Conservation (phyloP, 78 protist species). For the Dictyostelium citrinum region DNA sequence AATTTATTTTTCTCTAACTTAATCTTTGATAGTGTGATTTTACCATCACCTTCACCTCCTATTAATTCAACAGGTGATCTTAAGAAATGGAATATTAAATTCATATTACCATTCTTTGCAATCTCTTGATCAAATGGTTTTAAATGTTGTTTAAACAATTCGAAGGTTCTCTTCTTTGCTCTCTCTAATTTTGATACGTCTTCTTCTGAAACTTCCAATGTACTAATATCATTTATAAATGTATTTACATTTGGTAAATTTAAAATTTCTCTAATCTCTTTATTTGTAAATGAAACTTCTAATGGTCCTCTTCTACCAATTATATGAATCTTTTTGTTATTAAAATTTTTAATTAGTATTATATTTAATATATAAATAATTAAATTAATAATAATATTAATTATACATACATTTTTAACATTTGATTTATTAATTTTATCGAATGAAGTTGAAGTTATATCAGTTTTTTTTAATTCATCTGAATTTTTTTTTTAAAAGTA, state of each 20-base stretch:
- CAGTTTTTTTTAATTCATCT: slow-evolving; percentile 40
- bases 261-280: slow-evolving; percentile 71
- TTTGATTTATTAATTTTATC: slow-evolving; percentile 30
- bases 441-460: slow-evolving; percentile 54
- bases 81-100: slow-evolving; percentile 65
- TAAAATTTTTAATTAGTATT: too few species aligned
- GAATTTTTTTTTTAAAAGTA: slow-evolving; percentile 25
- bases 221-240: slow-evolving; percentile 20
- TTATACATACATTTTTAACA: slow-evolving; percentile 22
- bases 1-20: slow-evolving; percentile 23
- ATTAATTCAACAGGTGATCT: slow-evolving; percentile 61
- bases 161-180: slow-evolving; percentile 36
- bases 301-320: slow-evolving; percentile 79
- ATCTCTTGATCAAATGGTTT: neutral
- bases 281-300: slow-evolving; percentile 68
- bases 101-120: slow-evolving; percentile 10
- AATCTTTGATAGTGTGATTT: neutral
- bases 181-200: slow-evolving; percentile 21
- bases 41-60: neutral
- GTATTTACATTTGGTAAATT: slow-evolving; percentile 48
- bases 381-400: too few species aligned
- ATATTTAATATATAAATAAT: too few species aligned
- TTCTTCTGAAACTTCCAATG: neutral
- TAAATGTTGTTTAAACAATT: slow-evolving; percentile 46
- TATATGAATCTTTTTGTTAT: slow-evolving; percentile 27